A percentile compares a stretch with the other conserved stretches of the same genome.
phyloP scores from a whole-genome alignment of 116 monocot species.

The Iris pallida region DNA sequence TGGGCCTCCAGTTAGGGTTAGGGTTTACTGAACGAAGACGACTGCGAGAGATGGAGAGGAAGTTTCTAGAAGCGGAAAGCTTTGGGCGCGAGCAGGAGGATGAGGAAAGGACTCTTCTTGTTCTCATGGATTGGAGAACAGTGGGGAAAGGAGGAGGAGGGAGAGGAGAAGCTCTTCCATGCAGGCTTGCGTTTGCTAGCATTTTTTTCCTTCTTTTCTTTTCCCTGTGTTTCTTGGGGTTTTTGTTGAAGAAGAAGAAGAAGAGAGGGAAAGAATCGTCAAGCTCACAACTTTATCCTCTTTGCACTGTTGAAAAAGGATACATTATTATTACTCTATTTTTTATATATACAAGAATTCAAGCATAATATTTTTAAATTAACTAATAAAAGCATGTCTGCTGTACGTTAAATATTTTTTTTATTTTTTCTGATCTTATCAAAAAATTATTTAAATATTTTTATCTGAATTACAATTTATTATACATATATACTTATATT shows the following conservation, averaged over 20 bases:
- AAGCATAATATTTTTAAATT: too few species aligned
- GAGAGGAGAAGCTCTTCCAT: constrained; percentile 16
- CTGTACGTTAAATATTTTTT: too few species aligned
- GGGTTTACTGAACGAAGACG: not conserved
- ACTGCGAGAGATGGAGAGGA: not conserved
- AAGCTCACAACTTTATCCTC: too few species aligned
- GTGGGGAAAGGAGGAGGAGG: not conserved
- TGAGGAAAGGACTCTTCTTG: constrained; percentile 1
- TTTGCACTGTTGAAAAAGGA: too few species aligned
- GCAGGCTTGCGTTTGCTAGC: constrained; percentile 28
- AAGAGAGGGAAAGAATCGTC: not conserved
- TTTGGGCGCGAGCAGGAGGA: not conserved
- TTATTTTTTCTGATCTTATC: too few species aligned
- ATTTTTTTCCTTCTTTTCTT: constrained; percentile 5
- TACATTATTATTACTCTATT: too few species aligned
- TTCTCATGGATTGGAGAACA: constrained; percentile 2
- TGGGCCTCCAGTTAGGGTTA: not conserved
- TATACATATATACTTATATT: too few species aligned
- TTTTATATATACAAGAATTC: too few species aligned
- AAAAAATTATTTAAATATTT: too few species aligned
- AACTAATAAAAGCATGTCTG: too few species aligned
- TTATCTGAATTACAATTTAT: too few species aligned
- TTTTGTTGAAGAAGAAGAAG: not conserved
- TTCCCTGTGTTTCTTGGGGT: not conserved
- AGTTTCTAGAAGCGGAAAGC: not conserved